Conservation (phyloP, 345 rosid species). For the Litchi chinensis region DNA sequence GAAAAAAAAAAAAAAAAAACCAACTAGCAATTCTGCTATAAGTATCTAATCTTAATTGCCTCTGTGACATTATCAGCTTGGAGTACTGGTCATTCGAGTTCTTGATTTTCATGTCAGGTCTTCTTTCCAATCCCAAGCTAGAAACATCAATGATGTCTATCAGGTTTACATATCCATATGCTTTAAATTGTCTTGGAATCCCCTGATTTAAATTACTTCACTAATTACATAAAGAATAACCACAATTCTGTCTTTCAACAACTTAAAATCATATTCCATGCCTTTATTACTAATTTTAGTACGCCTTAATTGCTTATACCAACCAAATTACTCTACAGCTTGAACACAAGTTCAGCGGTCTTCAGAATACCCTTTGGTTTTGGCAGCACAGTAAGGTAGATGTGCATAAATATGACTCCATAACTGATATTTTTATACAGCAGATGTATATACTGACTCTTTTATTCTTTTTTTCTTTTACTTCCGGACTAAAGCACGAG, state of each 20-base stretch:
- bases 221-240: no score
- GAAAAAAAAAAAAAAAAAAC: no score
- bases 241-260: slow-evolving; percentile 12
- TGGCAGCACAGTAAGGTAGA: slow-evolving; percentile 39
- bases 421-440: no score
- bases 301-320: neutral
- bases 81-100: no score
- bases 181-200: no score
- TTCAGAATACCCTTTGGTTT: slow-evolving; percentile 39
- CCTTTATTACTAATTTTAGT: neutral
- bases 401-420: neutral
- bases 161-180: no score
- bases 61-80: neutral
- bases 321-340: slow-evolving; percentile 21
- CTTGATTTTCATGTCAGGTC: no score
- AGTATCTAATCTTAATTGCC: neutral
- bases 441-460: neutral
- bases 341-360: slow-evolving; percentile 30
- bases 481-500: no score
- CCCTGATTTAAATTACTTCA: no score
- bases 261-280: no score
- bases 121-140: no score
- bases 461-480: neutral
- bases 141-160: no score
- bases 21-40: neutral